phyloP scores from a whole-genome alignment of 2,329 filamentous ascomycete genomes.

The Colletotrichum brevisporum region DNA sequence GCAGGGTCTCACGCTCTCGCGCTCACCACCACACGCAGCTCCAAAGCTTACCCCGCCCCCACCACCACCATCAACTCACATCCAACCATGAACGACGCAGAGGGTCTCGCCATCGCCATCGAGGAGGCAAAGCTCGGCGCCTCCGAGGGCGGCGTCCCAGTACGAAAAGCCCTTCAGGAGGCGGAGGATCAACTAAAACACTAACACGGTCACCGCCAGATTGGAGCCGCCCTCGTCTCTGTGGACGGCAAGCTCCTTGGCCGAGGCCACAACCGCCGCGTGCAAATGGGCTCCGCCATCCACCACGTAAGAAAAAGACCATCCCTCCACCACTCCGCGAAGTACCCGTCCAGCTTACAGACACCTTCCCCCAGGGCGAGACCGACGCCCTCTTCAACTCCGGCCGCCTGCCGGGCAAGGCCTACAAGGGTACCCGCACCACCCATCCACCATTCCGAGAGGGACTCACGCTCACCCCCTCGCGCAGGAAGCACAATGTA shows the following conservation, averaged over 20 bases:
- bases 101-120: slow-evolving; percentile 39
- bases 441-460: neutral
- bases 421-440: slow-evolving; percentile 63
- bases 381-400: slow-evolving; percentile 83
- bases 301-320: slow-evolving; percentile 70
- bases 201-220: slow-evolving; percentile 43
- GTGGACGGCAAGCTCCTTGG: slow-evolving; percentile 79
- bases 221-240: slow-evolving; percentile 73
- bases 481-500: slow-evolving; percentile 80
- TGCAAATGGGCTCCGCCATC: slow-evolving; percentile 79
- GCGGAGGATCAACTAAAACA: neutral
- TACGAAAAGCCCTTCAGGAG: neutral
- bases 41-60: neutral
- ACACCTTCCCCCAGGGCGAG: slow-evolving; percentile 70
- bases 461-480: neutral
- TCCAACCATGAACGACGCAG: slow-evolving; percentile 32
- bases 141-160: slow-evolving; percentile 36
- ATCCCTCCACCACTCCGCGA: too few species aligned
- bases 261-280: slow-evolving; percentile 80
- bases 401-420: slow-evolving; percentile 77
- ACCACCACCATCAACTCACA: neutral
- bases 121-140: slow-evolving; percentile 37
- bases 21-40: neutral
- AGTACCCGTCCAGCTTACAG: neutral
- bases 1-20: neutral